A percentile compares a stretch with the other conserved stretches of the same genome.
Evolutionary conservation across 148 eudicot genomes (phyloP).

Genomic region (Nepenthes mirabilis): DNA sequence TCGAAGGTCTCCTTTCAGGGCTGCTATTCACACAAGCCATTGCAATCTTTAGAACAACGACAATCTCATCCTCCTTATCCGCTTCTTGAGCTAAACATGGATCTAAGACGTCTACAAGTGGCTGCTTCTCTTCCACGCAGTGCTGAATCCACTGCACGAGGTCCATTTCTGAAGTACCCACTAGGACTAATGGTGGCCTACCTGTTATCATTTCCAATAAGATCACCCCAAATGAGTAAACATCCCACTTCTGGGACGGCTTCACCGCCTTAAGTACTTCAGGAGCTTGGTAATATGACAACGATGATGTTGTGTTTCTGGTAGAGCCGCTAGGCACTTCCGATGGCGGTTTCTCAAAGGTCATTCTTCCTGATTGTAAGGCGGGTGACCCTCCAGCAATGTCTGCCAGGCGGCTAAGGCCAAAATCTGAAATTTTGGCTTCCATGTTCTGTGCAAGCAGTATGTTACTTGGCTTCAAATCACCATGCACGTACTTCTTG

Average conservation of each 20-base stretch:
- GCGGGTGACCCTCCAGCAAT: conserved; percentile 80
- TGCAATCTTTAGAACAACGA: conserved; percentile 71
- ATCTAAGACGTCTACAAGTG: conserved; percentile 69
- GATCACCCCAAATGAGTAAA: conserved; percentile 85
- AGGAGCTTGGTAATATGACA: conserved; percentile 72
- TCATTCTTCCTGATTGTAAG: conserved; percentile 54
- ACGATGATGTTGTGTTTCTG: conserved; percentile 9
- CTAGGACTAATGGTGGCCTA: conserved; percentile 48
- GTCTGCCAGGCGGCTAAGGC: conserved; percentile 83
- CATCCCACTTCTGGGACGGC: conserved; percentile 98
- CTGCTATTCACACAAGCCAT: conserved; percentile 63
- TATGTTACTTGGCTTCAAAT: conserved; percentile 79
- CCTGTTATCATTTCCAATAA: conserved; percentile 70
- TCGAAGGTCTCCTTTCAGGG: conserved; percentile 77
- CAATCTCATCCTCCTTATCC: conserved; percentile 83
- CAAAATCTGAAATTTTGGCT: conserved; percentile 81
- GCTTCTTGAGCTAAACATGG: conserved; percentile 45
- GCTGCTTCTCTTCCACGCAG: conserved; percentile 81
- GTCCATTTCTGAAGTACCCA: conserved; percentile 60
- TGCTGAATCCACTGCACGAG: conserved; percentile 83
- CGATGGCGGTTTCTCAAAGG: conserved; percentile 57
- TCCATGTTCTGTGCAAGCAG: conserved; percentile 71
- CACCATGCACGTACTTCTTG: conserved; percentile 91
- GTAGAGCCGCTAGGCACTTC: conserved; percentile 36
- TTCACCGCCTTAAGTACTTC: conserved; percentile 80